Percentiles rank a stretch among this genome's conserved stretches.
Conservation (phyloP, 176 grass and related monocot species). For the Tillandsia leiboldiana region DNA sequence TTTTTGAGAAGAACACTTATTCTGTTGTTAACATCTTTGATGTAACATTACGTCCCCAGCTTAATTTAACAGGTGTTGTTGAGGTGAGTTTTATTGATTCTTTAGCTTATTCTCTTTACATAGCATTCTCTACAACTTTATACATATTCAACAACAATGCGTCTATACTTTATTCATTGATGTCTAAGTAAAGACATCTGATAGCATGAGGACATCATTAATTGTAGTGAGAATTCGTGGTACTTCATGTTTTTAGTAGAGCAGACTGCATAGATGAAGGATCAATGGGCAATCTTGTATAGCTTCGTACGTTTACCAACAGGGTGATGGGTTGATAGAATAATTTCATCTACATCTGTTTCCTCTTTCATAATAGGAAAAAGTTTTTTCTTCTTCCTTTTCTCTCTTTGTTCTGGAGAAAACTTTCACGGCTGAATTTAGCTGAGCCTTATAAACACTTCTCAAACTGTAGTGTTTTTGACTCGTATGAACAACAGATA, state of each 20-base stretch:
- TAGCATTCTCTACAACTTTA: not conserved
- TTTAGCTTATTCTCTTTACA: not conserved
- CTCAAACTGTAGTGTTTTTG: not conserved
- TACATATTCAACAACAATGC: no score
- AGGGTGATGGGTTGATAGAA: not conserved
- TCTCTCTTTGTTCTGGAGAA: no score
- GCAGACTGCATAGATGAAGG: not conserved
- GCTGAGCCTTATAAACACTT: not conserved
- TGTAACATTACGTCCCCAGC: slow-evolving; percentile 75
- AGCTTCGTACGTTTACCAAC: not conserved
- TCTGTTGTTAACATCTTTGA: slow-evolving; percentile 97
- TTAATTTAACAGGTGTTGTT: slow-evolving; percentile 86
- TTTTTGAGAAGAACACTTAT: slow-evolving; percentile 94
- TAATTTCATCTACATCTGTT: not conserved
- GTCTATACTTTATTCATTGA: not conserved
- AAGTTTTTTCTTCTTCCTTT: not conserved
- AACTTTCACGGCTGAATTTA: no score
- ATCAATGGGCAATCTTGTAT: not conserved
- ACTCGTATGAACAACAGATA: not conserved
- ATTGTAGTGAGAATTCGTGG: not conserved
- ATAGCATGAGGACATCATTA: not conserved
- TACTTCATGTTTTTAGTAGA: not conserved
- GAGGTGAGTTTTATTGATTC: slow-evolving; percentile 39
- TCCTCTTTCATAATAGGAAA: not conserved
- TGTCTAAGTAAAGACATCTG: not conserved